phyloP scores from a whole-genome alignment of 495 filamentous ascomycete species.

The Endocarpon pusillum region DNA sequence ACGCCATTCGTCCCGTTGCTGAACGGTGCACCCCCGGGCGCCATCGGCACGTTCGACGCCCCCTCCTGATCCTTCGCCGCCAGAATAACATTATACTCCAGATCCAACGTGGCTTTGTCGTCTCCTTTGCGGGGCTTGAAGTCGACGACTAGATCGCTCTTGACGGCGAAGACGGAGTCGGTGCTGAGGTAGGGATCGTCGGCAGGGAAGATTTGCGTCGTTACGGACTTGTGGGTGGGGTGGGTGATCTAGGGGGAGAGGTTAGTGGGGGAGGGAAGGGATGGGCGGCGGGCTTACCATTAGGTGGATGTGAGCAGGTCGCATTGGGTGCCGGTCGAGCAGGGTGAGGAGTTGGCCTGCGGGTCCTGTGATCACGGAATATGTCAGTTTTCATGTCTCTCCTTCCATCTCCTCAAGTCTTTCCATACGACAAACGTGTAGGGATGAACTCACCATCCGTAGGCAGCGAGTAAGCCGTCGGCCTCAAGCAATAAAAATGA shows the following conservation, averaged over 20 bases:
- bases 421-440: too few species aligned
- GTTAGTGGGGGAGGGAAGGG: too few species aligned
- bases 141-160: conserved; percentile 46
- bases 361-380: too few species aligned
- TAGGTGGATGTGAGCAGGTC: conserved; percentile 31
- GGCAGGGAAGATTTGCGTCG: conserved; percentile 47
- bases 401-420: too few species aligned
- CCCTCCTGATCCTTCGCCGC: conserved; percentile 31
- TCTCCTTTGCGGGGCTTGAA: conserved; percentile 36
- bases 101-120: conserved; percentile 28
- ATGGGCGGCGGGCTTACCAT: too few species aligned
- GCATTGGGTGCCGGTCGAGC: conserved; percentile 49
- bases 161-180: conserved; percentile 52
- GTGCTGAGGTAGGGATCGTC: conserved; percentile 41
- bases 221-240: conserved; percentile 33
- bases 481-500: conserved; percentile 67
- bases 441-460: conserved; percentile 47
- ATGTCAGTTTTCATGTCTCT: too few species aligned
- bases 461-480: conserved; percentile 64
- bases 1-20: too few species aligned
- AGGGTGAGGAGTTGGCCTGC: conserved; percentile 48
- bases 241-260: conserved; percentile 20
- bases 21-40: too few species aligned
- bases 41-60: too few species aligned
- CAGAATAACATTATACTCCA: conserved; percentile 30